phyloP scores from a whole-genome alignment of 306 rosid genomes.

The Canavalia gladiata region DNA sequence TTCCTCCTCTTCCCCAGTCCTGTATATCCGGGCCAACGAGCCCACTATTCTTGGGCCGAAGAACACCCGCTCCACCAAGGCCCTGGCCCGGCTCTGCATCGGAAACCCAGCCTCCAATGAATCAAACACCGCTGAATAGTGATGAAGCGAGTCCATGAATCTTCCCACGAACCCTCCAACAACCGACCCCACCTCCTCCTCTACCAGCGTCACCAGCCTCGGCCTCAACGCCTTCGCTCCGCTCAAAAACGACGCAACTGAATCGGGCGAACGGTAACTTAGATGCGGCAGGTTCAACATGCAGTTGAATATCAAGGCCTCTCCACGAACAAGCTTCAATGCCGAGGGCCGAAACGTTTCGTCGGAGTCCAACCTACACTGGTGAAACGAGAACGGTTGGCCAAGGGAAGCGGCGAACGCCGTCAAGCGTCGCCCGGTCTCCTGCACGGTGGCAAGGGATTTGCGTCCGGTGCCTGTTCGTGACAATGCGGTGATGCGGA shows the following conservation, averaged over 20 bases:
- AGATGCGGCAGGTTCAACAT: conserved; percentile 86
- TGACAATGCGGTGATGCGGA: conserved; percentile 78
- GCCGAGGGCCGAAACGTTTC: conserved; percentile 69
- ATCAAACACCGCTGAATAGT: conserved; percentile 80
- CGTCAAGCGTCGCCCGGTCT: conserved; percentile 74
- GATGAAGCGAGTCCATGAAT: conserved; percentile 77
- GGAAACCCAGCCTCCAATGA: conserved; percentile 85
- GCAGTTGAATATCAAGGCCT: conserved; percentile 81
- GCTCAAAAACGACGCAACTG: conserved; percentile 70
- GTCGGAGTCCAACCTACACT: conserved; percentile 80
- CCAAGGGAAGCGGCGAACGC: conserved; percentile 81
- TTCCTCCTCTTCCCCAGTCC: conserved; percentile 44
- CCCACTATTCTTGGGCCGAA: conserved; percentile 75
- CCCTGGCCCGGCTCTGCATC: conserved; percentile 70
- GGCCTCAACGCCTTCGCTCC: conserved; percentile 69
- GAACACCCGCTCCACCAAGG: conserved; percentile 81
- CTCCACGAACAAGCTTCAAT: conserved; percentile 76
- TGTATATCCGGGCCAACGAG: conserved; percentile 66
- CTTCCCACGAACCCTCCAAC: conserved; percentile 64
- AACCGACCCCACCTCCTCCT: conserved; percentile 63
- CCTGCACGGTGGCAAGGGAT: conserved; percentile 74
- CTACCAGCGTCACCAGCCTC: conserved; percentile 69
- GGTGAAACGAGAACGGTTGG: conserved; percentile 89
- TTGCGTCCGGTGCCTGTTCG: conserved; percentile 62
- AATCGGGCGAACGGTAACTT: conserved; percentile 62